A percentile compares a stretch with the other conserved stretches of the same genome.
Evolutionary conservation across 2,329 filamentous ascomycete genomes (phyloP).

Genomic region (Botryosphaeria dothidea): DNA sequence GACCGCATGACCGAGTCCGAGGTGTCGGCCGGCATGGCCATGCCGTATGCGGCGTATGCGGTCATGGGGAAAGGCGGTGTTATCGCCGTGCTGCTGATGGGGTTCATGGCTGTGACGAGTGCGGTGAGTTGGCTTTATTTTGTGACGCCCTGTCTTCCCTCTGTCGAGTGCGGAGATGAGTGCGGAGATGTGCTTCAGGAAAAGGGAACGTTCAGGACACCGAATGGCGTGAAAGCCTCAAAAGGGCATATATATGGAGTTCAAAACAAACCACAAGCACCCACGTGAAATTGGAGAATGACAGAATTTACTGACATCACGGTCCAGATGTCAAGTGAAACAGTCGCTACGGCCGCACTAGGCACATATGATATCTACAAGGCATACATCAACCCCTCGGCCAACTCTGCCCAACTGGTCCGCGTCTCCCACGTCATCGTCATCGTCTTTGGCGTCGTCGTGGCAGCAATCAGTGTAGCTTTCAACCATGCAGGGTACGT

Average conservation of each 20-base stretch:
- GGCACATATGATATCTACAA: conserved; percentile 49
- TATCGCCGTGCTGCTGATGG: conserved; percentile 30
- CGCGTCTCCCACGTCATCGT: conserved; percentile 43
- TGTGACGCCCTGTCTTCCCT: no score
- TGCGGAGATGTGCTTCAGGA: no score
- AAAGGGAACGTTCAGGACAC: no score
- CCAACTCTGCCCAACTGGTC: conserved; percentile 38
- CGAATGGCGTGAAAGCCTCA: no score
- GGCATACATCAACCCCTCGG: conserved; percentile 41
- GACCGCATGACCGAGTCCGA: conserved; percentile 29
- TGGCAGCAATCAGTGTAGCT: conserved; percentile 38
- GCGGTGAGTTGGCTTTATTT: not conserved
- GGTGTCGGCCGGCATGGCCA: conserved; percentile 32
- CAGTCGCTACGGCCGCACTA: conserved; percentile 43
- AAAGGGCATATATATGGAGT: no score
- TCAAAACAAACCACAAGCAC: no score
- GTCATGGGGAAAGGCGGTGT: conserved; percentile 33
- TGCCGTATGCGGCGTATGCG: conserved; percentile 32
- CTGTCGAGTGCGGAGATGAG: no score
- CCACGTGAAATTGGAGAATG: not conserved
- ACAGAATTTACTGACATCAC: not conserved
- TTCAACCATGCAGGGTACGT: conserved; percentile 13
- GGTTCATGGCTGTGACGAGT: conserved; percentile 39
- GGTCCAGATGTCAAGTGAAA: conserved; percentile 35
- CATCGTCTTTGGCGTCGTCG: conserved; percentile 42